phyloP scores from a whole-genome alignment of 306 rosid species.

The Glycine latifolia region DNA sequence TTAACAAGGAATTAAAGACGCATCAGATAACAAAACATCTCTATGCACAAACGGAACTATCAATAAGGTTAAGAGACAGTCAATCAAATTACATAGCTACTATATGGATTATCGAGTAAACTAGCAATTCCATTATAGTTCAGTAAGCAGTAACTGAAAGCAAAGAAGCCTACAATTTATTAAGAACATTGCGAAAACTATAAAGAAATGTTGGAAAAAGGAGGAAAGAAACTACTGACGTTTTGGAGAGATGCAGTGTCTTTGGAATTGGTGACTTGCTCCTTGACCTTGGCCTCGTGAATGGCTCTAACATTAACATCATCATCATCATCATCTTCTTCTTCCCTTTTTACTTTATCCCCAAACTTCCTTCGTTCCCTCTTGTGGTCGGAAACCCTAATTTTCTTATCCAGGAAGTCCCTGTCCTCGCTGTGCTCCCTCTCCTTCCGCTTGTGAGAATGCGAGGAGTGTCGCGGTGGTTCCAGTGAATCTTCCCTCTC shows the following conservation, averaged over 20 bases:
- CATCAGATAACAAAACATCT: slow-evolving; percentile 1
- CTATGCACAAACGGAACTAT: not conserved
- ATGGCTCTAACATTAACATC: not conserved
- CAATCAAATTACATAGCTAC: not conserved
- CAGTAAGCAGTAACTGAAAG: not conserved
- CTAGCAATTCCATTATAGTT: slow-evolving; percentile 17
- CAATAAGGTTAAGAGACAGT: not conserved
- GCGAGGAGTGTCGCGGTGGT: slow-evolving; percentile 37
- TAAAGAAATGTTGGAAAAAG: not conserved
- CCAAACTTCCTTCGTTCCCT: slow-evolving; percentile 68
- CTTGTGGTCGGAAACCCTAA: slow-evolving; percentile 66
- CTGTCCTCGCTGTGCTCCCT: slow-evolving; percentile 69
- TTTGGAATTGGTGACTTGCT: slow-evolving; percentile 35
- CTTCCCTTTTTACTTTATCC: slow-evolving; percentile 61
- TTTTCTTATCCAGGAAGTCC: slow-evolving; percentile 68
- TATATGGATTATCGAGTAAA: not conserved
- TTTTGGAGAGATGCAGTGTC: slow-evolving; percentile 53
- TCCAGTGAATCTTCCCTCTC: slow-evolving; percentile 38
- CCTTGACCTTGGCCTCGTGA: not conserved
- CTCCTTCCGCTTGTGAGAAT: slow-evolving; percentile 78
- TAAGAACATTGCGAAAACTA: not conserved
- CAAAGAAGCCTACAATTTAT: no score
- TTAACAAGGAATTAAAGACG: not conserved
- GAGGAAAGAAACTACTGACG: slow-evolving; percentile 52
- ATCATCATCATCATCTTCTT: not conserved